Evolutionary conservation across 2,329 filamentous ascomycete genomes (phyloP), one percentile per base, ranked within the genome.

Genomic region (Dactylellina cionopaga): DNA sequence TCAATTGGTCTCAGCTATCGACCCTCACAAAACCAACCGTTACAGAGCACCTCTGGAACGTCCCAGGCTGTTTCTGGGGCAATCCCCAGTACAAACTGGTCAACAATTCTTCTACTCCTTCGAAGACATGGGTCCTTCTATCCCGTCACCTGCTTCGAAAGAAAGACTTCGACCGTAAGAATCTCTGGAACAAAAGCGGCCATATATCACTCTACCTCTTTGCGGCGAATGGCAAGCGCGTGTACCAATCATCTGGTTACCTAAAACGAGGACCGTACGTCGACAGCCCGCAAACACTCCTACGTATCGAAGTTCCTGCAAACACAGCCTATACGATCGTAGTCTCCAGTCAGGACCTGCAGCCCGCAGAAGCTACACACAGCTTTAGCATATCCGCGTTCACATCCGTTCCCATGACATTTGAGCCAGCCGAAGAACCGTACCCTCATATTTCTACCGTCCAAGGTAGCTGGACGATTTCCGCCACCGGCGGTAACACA

Each of bases 201-300:
- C 97, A 92, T 80, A 96, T 96, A 81, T 92, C 91, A 76, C 85
- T 99, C 24, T 92, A 92, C 69, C 84, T 95, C 0, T 97, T 94
- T 79, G 85, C 89, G 15, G 87, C 87, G 27, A 79, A 84, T 37
- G 93, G 94, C 1, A 84, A 87, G 33, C 86, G 88, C 51, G 88
- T 97, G 0, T 89, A 92, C 75, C 83, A 95, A 11, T 88, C 87
- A 58, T 91, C 94, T 63, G 87, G 87, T 5, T 86, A 88, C 22
- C 80, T 91, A 0, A 88, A 91, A 76, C 88, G 90, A 33, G 90
- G 90, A 0, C 91, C 92, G n/a, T 96, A 92, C 74, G 92, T 98
- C 31, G 94, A 97, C 80, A 96, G 93, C 1, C 92, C 92, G 1
- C 96, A 98, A 79, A 96, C 91, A 0, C 86, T 99, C 5, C 87